These are phyloP conservation scores for Calocybe cyanea DNA, from an alignment of 768 basidiomycete genomes.

Conservation along the genomic window DNA sequence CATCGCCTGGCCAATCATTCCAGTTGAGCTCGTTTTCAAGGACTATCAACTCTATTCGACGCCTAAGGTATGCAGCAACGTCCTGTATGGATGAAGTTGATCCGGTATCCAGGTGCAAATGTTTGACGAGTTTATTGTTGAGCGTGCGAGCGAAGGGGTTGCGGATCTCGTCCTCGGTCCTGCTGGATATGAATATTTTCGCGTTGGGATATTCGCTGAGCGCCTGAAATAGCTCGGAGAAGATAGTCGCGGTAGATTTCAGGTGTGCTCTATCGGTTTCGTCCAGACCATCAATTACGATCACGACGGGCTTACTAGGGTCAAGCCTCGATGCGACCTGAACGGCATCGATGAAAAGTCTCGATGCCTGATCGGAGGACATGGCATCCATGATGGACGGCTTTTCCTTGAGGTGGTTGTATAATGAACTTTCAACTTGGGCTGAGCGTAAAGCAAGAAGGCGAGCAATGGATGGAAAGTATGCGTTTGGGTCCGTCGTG, in stretches of 20 bases:
- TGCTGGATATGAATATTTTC: conserved; percentile 14
- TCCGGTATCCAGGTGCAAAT: conserved; percentile 10
- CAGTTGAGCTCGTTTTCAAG: conserved; percentile 6
- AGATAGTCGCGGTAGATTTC: conserved; percentile 6
- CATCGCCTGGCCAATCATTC: conserved; percentile 12
- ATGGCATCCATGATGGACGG: conserved; percentile 12
- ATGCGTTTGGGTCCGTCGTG: conserved; percentile 13
- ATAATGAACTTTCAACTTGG: conserved; percentile 5
- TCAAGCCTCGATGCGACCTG: conserved; percentile 4
- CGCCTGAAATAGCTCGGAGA: conserved; percentile 9
- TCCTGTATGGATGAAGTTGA: conserved; percentile 5
- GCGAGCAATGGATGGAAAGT: conserved; percentile 17
- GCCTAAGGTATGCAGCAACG: conserved; percentile 9
- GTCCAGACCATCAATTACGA: conserved; percentile 19
- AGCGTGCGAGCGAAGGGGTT: conserved; percentile 5
- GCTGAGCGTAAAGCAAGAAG: conserved; percentile 8
- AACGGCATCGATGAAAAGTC: conserved; percentile 13
- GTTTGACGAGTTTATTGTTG: conserved; percentile 6
- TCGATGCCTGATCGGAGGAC: conserved; percentile 9
- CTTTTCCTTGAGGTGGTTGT: conserved; percentile 9
- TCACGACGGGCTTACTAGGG: conserved; percentile 8
- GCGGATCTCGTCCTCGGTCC: conserved; percentile 12
- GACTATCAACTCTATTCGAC: conserved; percentile 3
- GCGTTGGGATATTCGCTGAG: conserved; percentile 7
- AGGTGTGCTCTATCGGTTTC: conserved; percentile 12